Evolutionary conservation across 805 yeast species (phyloP).

Genomic region (Nakazawaea ernobii): DNA sequence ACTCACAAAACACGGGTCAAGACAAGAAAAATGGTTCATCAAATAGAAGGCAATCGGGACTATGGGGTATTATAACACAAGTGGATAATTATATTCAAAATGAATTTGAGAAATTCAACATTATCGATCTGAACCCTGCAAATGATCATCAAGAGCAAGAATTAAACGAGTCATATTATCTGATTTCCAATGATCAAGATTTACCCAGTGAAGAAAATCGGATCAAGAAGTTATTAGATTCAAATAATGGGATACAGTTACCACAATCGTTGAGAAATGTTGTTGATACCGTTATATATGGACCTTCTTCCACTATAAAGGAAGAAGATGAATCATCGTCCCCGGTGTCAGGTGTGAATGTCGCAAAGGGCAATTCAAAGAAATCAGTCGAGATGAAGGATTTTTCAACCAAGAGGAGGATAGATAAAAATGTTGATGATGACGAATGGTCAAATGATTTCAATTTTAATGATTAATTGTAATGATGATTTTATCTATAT

Average conservation of each 20-base stretch:
- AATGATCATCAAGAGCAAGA: neutral
- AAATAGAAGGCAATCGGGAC: neutral
- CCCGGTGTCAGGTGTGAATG: neutral
- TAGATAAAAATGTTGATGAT: neutral
- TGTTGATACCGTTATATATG: constrained; percentile 12
- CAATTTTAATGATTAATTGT: neutral
- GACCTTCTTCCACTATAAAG: neutral
- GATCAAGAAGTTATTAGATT: constrained; percentile 10
- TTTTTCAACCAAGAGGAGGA: neutral
- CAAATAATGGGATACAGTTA: neutral
- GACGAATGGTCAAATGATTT: constrained; percentile 1
- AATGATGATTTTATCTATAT: neutral
- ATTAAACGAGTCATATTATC: constrained; percentile 1
- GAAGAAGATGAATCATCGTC: neutral
- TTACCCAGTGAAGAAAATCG: constrained; percentile 4
- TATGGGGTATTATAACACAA: constrained; percentile 9
- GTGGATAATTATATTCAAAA: constrained; percentile 11
- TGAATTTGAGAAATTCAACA: constrained; percentile 11
- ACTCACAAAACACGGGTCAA: neutral
- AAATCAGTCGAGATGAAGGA: constrained; percentile 7
- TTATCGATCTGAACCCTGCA: constrained; percentile 10
- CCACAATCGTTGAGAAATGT: constrained; percentile 7
- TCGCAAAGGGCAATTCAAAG: neutral
- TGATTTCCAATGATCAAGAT: neutral
- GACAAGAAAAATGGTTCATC: no score